phyloP scores from a whole-genome alignment of 495 filamentous ascomycete genomes.

The Emericellopsis terricola region DNA sequence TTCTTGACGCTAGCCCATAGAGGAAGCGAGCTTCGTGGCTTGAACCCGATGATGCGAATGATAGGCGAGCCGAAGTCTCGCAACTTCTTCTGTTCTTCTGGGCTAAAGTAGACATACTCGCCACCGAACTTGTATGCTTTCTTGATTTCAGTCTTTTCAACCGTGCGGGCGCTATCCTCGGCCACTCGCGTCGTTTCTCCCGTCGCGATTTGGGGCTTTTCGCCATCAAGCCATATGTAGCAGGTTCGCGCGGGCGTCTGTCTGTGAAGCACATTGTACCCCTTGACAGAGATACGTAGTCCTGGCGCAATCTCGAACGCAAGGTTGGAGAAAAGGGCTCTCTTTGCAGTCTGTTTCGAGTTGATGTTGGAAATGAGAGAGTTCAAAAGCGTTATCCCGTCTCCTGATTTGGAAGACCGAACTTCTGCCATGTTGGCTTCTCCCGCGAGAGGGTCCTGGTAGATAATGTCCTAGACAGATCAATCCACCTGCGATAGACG shows the following conservation, averaged over 20 bases:
- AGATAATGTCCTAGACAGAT: constrained; percentile 56
- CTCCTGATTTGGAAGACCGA: constrained; percentile 33
- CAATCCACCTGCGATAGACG: constrained; percentile 5
- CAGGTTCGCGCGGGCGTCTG: constrained; percentile 64
- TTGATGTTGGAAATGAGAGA: constrained; percentile 80
- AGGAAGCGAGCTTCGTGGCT: constrained; percentile 53
- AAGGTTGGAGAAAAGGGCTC: constrained; percentile 70
- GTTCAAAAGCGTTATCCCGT: constrained; percentile 66
- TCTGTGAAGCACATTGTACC: constrained; percentile 73
- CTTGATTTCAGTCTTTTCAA: constrained; percentile 67
- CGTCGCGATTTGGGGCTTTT: constrained; percentile 61
- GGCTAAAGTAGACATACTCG: constrained; percentile 69
- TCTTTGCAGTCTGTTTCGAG: constrained; percentile 73
- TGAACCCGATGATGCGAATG: constrained; percentile 90
- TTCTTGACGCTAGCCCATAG: constrained; percentile 77
- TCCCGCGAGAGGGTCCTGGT: constrained; percentile 35
- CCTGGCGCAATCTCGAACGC: constrained; percentile 74
- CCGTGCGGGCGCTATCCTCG: constrained; percentile 50
- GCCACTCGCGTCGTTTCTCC: constrained; percentile 54
- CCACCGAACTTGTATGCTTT: constrained; percentile 96
- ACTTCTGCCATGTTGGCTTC: constrained; percentile 35
- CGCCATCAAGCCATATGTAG: constrained; percentile 72
- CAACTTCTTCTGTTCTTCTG: constrained; percentile 61
- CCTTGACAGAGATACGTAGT: constrained; percentile 76
- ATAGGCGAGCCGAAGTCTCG: constrained; percentile 45